Percentiles rank a stretch among this genome's conserved stretches.
Conservation (phyloP, 179 eudicot species). For the Spinacia oleracea region DNA sequence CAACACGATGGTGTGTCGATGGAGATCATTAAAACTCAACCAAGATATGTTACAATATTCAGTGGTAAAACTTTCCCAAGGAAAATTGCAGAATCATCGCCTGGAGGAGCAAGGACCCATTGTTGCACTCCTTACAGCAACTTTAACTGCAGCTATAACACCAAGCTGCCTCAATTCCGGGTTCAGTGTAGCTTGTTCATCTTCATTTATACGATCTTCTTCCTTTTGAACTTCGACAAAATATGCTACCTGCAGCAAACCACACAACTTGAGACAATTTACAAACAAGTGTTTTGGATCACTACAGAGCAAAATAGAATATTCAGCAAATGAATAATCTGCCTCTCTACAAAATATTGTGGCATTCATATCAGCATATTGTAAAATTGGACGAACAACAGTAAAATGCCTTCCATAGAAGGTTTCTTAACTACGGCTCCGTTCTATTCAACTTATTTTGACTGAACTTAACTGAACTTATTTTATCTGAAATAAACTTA, state of each 20-base stretch:
- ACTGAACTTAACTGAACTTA: no score
- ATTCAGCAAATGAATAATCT: background rate
- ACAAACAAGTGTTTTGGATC: background rate
- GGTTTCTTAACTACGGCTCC: no score
- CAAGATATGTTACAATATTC: background rate
- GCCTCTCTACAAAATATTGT: background rate
- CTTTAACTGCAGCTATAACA: conserved; percentile 70
- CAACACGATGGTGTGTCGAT: background rate
- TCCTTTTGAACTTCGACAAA: conserved; percentile 71
- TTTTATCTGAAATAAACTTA: no score
- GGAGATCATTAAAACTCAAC: background rate
- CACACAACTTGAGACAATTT: background rate
- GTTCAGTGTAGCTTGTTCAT: conserved; percentile 39
- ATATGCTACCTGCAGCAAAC: conserved; percentile 63
- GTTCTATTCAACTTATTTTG: no score
- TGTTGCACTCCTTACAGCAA: conserved; percentile 70
- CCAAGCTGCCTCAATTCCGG: conserved; percentile 64
- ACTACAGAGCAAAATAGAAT: background rate
- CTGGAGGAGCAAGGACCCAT: conserved; percentile 57
- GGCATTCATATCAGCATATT: background rate
- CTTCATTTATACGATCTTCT: conserved; percentile 35
- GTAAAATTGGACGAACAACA: background rate
- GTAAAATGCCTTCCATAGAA: no score
- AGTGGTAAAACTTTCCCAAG: background rate
- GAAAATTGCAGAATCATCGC: conserved; percentile 18